Conservation (phyloP, 2,329 filamentous ascomycete genomes). For the Trichoderma lentiforme region DNA sequence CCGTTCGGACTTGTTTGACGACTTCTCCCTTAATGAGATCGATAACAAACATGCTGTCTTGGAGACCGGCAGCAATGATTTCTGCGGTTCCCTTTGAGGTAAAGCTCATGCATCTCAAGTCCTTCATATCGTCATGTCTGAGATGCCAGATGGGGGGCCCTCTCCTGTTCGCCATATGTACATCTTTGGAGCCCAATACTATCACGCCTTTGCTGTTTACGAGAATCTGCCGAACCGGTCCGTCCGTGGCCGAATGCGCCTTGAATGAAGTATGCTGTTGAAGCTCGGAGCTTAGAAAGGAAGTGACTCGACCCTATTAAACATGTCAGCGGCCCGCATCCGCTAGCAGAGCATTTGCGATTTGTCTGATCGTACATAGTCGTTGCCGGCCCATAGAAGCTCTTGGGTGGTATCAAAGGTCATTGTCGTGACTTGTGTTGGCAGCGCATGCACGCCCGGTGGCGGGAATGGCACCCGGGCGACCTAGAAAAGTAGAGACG, state of each 20-base stretch:
- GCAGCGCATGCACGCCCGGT: constrained; percentile 65
- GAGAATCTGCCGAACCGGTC: constrained; percentile 80
- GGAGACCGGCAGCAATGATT: constrained; percentile 82
- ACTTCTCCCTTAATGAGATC: constrained; percentile 69
- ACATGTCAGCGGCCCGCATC: constrained; percentile 25
- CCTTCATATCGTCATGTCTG: constrained; percentile 72
- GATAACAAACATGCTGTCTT: constrained; percentile 78
- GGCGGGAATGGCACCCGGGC: constrained; percentile 78
- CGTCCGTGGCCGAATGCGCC: constrained; percentile 70
- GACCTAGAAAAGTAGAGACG: constrained; percentile 51
- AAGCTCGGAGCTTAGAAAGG: constrained; percentile 82
- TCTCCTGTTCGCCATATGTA: constrained; percentile 83
- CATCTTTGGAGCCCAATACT: constrained; percentile 73
- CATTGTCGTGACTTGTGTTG: constrained; percentile 72
- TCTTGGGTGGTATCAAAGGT: constrained; percentile 89
- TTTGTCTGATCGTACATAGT: constrained; percentile 63
- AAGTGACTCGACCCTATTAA: constrained; percentile 77
- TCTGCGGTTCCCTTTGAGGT: constrained; percentile 80
- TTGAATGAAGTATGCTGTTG: constrained; percentile 88
- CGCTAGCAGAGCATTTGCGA: not conserved
- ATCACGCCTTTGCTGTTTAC: constrained; percentile 90
- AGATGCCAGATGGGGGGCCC: constrained; percentile 89
- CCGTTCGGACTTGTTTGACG: constrained; percentile 66
- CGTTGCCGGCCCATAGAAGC: constrained; percentile 88
- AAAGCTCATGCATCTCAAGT: constrained; percentile 93